Conservation (phyloP, 176 grass and related monocot species). For the Carex parvula region DNA sequence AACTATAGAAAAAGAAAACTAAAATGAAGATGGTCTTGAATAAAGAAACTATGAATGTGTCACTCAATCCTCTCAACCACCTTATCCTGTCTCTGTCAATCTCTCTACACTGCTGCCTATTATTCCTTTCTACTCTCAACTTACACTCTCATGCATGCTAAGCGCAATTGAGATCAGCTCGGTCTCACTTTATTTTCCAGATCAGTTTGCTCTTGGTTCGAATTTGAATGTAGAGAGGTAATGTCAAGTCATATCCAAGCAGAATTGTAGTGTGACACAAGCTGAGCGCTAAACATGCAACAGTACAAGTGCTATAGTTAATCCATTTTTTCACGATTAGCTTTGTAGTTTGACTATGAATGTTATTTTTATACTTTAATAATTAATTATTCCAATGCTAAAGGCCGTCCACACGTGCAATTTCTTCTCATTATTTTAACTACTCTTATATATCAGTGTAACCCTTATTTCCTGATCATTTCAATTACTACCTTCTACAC, state of each 20-base stretch:
- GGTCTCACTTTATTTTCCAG: not conserved
- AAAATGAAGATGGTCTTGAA: not conserved
- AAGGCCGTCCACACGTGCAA: not conserved
- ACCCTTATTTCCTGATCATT: not conserved
- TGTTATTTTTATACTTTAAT: not conserved
- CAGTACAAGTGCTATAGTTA: not conserved
- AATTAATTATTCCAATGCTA: not conserved
- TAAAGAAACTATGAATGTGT: not conserved
- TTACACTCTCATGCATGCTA: not conserved
- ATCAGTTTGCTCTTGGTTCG: not conserved
- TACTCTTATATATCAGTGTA: not conserved
- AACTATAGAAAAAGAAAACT: not conserved
- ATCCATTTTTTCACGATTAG: not conserved
- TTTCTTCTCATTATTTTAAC: not conserved
- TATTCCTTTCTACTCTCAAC: not conserved
- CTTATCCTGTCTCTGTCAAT: not conserved
- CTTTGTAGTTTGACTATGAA: not conserved
- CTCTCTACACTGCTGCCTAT: not conserved
- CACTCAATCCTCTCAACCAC: not conserved
- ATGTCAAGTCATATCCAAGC: not conserved
- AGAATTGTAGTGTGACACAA: not conserved
- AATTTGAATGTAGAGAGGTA: not conserved
- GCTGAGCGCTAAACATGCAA: not conserved
- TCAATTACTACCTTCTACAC: not conserved
- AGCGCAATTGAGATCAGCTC: not conserved